Conservation (phyloP, 164 flowering plant genomes). For the Akebia trifoliata region DNA sequence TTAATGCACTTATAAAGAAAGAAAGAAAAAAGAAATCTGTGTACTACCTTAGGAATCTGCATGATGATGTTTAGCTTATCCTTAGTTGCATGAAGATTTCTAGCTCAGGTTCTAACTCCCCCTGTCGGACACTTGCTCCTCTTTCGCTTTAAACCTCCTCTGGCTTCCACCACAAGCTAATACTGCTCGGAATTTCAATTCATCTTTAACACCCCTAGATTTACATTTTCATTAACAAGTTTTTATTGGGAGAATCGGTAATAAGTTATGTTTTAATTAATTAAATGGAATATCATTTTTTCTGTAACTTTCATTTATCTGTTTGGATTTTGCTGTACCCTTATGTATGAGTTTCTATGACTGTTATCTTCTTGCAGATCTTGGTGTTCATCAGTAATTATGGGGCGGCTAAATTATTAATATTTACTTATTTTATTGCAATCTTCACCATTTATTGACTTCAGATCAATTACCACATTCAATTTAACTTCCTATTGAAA, state of each 20-base stretch:
- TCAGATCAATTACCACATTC: too few relatives aligned
- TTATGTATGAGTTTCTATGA: neutral
- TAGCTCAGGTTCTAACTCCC: neutral
- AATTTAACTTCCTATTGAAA: too few relatives aligned
- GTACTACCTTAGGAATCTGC: too few relatives aligned
- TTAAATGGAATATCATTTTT: neutral
- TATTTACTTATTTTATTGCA: too few relatives aligned
- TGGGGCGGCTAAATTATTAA: neutral
- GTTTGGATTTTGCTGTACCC: neutral
- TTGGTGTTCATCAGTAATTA: neutral
- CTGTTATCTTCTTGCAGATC: neutral
- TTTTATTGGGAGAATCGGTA: neutral
- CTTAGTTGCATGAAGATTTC: too few relatives aligned
- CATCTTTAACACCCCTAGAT: neutral
- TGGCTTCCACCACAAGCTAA: neutral
- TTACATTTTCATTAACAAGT: neutral
- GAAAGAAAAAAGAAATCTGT: too few relatives aligned
- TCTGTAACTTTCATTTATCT: neutral
- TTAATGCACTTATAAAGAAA: too few relatives aligned
- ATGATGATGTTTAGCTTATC: too few relatives aligned
- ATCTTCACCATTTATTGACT: too few relatives aligned
- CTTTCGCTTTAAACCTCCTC: constrained; percentile 1
- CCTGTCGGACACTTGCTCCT: too few relatives aligned
- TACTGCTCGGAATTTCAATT: neutral
- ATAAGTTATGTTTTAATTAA: neutral